A percentile compares a stretch with the other conserved stretches of the same genome.
Conservation (phyloP, 345 rosid species). For the Sisymbrium irio region DNA sequence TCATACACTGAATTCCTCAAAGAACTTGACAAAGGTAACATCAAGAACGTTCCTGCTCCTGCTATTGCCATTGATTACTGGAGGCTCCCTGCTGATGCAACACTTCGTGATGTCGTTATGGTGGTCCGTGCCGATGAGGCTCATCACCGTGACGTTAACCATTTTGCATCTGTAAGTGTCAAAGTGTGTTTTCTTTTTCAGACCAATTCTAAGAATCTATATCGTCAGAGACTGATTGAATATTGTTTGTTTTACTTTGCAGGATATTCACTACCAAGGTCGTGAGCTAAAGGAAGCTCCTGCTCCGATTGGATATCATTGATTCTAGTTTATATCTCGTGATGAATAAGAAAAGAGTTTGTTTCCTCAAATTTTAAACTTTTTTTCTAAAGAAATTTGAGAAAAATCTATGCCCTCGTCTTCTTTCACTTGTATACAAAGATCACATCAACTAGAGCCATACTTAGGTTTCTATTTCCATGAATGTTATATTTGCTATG, state of each 20-base stretch:
- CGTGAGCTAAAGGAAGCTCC: slow-evolving; percentile 62
- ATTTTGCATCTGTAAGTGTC: slow-evolving; percentile 65
- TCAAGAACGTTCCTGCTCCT: slow-evolving; percentile 77
- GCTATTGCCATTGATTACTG: slow-evolving; percentile 80
- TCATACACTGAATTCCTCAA: slow-evolving; percentile 81
- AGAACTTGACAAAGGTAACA: slow-evolving; percentile 73
- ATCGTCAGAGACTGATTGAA: neutral
- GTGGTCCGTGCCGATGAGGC: slow-evolving; percentile 80
- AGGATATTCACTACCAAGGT: slow-evolving; percentile 77
- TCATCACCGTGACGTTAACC: slow-evolving; percentile 83
- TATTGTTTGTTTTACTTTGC: slow-evolving; percentile 13
- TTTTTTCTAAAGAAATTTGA: slow-evolving; percentile 1
- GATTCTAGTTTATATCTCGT: neutral
- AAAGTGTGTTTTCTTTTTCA: slow-evolving; percentile 14
- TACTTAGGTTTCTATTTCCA: slow-evolving; percentile 3
- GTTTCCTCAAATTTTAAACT: no score
- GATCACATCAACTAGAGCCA: neutral
- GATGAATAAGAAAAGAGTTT: neutral
- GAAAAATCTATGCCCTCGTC: neutral
- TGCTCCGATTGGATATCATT: slow-evolving; percentile 75
- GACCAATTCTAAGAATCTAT: neutral
- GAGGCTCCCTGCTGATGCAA: slow-evolving; percentile 58
- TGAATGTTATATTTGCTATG: slow-evolving; percentile 1
- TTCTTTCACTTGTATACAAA: slow-evolving; percentile 1
- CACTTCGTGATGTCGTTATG: slow-evolving; percentile 63